Base-by-base conservation (phyloP, 2,329 filamentous ascomycete genomes). In the Aspergillus bombycis region DNA sequence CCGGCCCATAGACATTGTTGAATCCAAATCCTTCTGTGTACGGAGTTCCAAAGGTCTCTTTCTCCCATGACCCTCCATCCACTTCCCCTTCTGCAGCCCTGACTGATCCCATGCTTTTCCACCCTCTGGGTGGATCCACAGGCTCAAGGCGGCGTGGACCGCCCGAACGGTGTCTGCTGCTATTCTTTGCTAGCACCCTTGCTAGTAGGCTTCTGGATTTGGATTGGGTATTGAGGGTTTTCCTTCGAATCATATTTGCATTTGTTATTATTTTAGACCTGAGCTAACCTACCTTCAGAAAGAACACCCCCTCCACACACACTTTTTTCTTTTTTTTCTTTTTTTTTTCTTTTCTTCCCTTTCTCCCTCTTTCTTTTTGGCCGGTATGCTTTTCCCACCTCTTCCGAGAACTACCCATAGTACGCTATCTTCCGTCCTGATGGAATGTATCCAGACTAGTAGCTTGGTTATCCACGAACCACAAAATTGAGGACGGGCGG, bases 81-180 rank as follows among this genome's bases (percentile, higher is more conserved):
- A 28, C 46, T 32, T 45, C 43, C 28, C 58, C 55, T 57, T 64
- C 54, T 61, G 61, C 53, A 63, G 58, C 53, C 54, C 38, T 62
- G 57, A 64, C 28, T 57, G 54, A 65, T 61, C 58, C 57, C 61
- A 63, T 63, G 56, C 61, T 60, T 56, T 62, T 19, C 11, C 48
- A n/a, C 28, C 10, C 28, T 32, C 23, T 28, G 23, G 57, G 53
- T 50, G 58, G 64, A 65, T 64, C 68, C 68, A 69, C 68, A 61
- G 26, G 52, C 57, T 66, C 62, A 59, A 60, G 66, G 65, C 68
- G 66, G 68, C 66, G 65, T 68, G 67, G 63, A 61, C 48, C 48
- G 48, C 26, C 67, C 66, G 58, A 70, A 69, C 59, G 60, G 60
- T 62, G 65, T 61, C 61, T 63, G 62, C 65, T 65, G 58, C 56